Conservation (phyloP, 2,329 filamentous ascomycete genomes). For the Hymenotorrendiella dingleyae region DNA sequence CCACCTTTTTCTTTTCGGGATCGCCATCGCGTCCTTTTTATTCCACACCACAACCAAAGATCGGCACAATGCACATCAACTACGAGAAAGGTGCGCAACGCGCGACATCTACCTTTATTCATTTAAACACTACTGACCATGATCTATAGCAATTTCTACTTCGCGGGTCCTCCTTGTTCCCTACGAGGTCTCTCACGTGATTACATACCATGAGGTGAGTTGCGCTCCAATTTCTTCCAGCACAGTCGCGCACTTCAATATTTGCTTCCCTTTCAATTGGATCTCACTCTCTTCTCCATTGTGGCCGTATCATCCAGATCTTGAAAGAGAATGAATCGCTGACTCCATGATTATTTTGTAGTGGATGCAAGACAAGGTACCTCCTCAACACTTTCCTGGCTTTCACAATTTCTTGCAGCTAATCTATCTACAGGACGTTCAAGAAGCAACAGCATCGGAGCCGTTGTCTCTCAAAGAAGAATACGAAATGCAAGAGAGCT, state of each 20-base stretch:
- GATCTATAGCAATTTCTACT: conserved; percentile 56
- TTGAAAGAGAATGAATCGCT: neutral
- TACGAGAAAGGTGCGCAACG: no score
- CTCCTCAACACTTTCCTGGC: no score
- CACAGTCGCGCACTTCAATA: neutral
- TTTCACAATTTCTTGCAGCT: no score
- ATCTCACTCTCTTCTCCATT: neutral
- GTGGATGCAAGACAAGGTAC: conserved; percentile 68
- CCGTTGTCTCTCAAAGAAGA: conserved; percentile 75
- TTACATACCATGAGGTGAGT: conserved; percentile 59
- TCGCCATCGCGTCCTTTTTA: no score
- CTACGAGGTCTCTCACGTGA: conserved; percentile 76
- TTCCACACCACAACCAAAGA: no score
- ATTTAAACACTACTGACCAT: neutral
- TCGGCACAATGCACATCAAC: no score
- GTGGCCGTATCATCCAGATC: neutral
- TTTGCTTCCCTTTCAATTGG: neutral
- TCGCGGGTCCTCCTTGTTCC: conserved; percentile 69
- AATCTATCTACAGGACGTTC: conserved; percentile 56
- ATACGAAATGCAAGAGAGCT: conserved; percentile 84
- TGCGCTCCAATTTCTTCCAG: neutral
- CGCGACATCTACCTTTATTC: neutral
- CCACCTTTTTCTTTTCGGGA: no score
- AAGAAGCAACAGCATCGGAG: conserved; percentile 81
- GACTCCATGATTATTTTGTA: neutral